phyloP scores from a whole-genome alignment of 2,329 filamentous ascomycete genomes.

The Blumeria graminis region DNA sequence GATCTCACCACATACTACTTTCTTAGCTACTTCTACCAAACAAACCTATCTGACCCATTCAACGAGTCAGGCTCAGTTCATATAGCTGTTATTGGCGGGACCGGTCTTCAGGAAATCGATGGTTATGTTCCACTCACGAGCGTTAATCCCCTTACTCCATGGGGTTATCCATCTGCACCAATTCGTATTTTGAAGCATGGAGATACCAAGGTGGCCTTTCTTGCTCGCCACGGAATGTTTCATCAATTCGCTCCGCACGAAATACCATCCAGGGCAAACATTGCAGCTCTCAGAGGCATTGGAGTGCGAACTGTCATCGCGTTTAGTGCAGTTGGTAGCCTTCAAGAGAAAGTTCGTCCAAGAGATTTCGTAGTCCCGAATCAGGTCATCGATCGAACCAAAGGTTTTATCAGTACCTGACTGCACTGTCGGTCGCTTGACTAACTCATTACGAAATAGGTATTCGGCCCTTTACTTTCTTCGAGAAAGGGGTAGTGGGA shows the following conservation, averaged over 20 bases:
- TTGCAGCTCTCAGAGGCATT: slow-evolving; percentile 79
- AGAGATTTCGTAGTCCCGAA: slow-evolving; percentile 93
- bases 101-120: slow-evolving; percentile 68
- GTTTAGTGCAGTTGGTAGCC: slow-evolving; percentile 80
- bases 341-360: slow-evolving; percentile 81
- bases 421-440: too few species aligned
- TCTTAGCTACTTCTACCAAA: neutral
- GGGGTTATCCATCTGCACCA: slow-evolving; percentile 52
- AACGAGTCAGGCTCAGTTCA: slow-evolving; percentile 36
- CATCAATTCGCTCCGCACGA: slow-evolving; percentile 86
- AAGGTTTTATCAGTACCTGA: slow-evolving; percentile 23
- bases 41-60: neutral
- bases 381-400: slow-evolving; percentile 92
- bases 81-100: slow-evolving; percentile 83
- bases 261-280: slow-evolving; percentile 85
- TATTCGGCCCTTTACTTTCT: slow-evolving; percentile 83
- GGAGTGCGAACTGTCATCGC: slow-evolving; percentile 82
- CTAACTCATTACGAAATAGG: slow-evolving; percentile 16
- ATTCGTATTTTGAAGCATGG: slow-evolving; percentile 79
- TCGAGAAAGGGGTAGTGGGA: slow-evolving; percentile 72
- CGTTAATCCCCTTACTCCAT: slow-evolving; percentile 58
- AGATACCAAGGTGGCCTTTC: slow-evolving; percentile 66
- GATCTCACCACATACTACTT: neutral
- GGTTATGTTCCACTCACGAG: slow-evolving; percentile 67
- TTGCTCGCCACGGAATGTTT: slow-evolving; percentile 73